Percentiles rank a stretch among this genome's conserved stretches.
Evolutionary conservation across 2,329 filamentous ascomycete genomes (phyloP).

Genomic region (Colletotrichum australisinense): DNA sequence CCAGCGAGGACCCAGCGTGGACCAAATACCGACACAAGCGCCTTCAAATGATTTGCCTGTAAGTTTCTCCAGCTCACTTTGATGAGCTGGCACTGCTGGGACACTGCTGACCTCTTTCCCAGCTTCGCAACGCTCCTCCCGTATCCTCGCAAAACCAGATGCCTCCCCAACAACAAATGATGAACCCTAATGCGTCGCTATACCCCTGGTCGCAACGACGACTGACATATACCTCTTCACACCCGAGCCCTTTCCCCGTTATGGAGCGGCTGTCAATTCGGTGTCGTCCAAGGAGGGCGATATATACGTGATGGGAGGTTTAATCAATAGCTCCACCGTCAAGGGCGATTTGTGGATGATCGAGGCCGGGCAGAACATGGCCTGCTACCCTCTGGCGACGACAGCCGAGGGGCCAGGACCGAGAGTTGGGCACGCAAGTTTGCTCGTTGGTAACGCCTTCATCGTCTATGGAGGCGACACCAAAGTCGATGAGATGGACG

Average conservation of each 20-base stretch:
- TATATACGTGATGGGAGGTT: constrained; percentile 96
- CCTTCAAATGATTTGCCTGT: constrained; percentile 54
- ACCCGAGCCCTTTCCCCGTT: constrained; percentile 94
- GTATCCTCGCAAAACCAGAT: constrained; percentile 40
- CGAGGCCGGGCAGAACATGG: constrained; percentile 87
- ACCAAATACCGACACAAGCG: constrained; percentile 55
- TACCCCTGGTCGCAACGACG: constrained; percentile 97
- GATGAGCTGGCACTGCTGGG: constrained; percentile 43
- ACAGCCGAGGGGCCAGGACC: constrained; percentile 95
- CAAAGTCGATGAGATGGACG: constrained; percentile 92
- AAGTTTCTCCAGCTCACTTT: constrained; percentile 51
- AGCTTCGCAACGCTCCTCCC: constrained; percentile 67
- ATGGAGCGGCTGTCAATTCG: constrained; percentile 95
- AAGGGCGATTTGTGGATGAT: constrained; percentile 99
- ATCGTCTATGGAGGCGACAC: constrained; percentile 99
- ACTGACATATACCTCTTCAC: constrained; percentile 84
- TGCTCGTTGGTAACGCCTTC: constrained; percentile 97
- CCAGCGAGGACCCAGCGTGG: constrained; percentile 62
- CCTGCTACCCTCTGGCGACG: constrained; percentile 91
- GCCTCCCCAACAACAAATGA: constrained; percentile 30
- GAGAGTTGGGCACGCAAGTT: constrained; percentile 91
- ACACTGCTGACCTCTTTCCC: constrained; percentile 26
- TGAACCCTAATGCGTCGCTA: constrained; percentile 78
- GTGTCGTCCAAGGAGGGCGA: constrained; percentile 95
- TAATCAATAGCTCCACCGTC: constrained; percentile 94